Evolutionary conservation across 2,329 filamentous ascomycete genomes (phyloP).

Genomic region (Aspergillus fumigatus): DNA sequence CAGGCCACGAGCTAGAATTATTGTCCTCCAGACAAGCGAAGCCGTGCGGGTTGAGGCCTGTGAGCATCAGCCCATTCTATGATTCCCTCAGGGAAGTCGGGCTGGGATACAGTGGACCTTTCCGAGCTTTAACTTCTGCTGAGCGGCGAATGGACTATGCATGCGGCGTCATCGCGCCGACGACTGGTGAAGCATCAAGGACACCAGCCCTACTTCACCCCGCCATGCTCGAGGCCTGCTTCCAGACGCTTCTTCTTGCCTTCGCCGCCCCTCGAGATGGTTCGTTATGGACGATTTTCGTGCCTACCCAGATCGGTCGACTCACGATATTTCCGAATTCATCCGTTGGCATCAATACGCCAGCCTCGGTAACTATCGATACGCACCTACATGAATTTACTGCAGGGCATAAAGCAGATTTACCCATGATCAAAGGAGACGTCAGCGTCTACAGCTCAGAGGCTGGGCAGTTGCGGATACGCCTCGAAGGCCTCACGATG

Average conservation of each 20-base stretch:
- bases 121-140: too few species aligned
- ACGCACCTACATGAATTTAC: constrained; percentile 1
- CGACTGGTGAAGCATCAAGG: neutral
- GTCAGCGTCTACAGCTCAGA: constrained; percentile 3
- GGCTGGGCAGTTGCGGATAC: neutral
- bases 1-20: too few species aligned
- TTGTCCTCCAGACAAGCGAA: too few species aligned
- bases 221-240: constrained; percentile 2
- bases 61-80: too few species aligned
- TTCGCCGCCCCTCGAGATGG: constrained; percentile 4
- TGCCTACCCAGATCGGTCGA: constrained; percentile 14
- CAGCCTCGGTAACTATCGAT: neutral
- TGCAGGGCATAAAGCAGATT: neutral
- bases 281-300: constrained; percentile 8
- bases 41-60: too few species aligned
- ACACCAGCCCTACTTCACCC: neutral
- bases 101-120: too few species aligned
- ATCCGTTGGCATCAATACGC: neutral
- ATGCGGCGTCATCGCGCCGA: constrained; percentile 1
- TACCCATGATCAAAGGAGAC: constrained; percentile 2
- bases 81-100: too few species aligned
- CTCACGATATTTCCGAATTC: neutral
- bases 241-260: constrained; percentile 3
- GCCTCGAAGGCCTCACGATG: neutral
- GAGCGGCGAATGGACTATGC: neutral